Base-by-base conservation (phyloP, 1,139 yeast genomes). In the Hyphopichia burtonii region DNA sequence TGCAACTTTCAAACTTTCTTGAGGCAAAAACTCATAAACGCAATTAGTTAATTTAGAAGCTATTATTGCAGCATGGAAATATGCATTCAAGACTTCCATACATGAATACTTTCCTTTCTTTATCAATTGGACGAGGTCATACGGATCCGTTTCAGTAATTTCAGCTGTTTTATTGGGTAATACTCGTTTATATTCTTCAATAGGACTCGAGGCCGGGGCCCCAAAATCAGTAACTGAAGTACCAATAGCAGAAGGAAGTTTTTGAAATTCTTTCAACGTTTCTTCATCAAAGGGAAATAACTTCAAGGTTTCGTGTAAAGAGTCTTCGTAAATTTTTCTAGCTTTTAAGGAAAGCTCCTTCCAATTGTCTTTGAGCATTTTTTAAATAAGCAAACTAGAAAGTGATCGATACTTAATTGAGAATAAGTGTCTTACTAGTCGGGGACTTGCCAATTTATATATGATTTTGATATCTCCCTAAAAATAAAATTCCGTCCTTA, bases 41-140 rank as follows among this genome's bases (percentile, higher is more conserved):
- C 61, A 56, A 43, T 59, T 58, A 32, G 60, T 56, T 19, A 59
- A 47, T 41, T 49, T 55, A 18, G 55, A 47, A 17, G 61, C 61
- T 33, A 58, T 45, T 9, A 53, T 43, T 14, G 59, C 59, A 3
- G 59, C 54, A 39, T 56, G 54, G 32, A 61, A 58, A 45, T 56
- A 66, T 11, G 65, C 63, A 47, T 55, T 55, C 47, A 59, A 58
- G 14, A 61, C 68, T 33, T 59, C 58, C 4, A 58, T 66, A 15
- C 65, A 46, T 4, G 61, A 43, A 18, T 41, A 37, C 19, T 50
- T 50, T 5, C 47, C 46, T 1, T 39, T 22, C 36, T 47, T 48
- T 30, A 56, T 38, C 16, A 48, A 49, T 19, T 36, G 33, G 11
- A 53, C 34, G 20, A 56, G 45, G 22, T 45, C 50, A 35, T 41